These are phyloP conservation scores for Exsudoporus floridanus DNA, from an alignment of 1,284 basidiomycete species.

Conservation along the genomic window DNA sequence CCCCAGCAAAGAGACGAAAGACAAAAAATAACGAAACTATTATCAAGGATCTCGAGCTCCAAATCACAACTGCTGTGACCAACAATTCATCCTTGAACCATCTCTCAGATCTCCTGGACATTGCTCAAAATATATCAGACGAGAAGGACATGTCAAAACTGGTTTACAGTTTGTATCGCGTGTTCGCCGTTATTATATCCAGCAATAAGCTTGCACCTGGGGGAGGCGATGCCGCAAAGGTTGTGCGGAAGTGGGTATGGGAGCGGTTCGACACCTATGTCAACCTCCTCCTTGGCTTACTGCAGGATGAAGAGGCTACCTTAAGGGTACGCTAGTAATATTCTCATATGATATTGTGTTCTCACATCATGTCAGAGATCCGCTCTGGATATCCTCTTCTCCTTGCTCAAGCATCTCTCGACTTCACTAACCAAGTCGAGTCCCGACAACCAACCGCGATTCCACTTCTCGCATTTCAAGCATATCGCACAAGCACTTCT, in stretches of 20 bases:
- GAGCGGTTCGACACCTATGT: conserved; percentile 68
- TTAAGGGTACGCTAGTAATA: conserved; percentile 48
- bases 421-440: conserved; percentile 51
- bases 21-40: conserved; percentile 31
- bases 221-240: conserved; percentile 54
- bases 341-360: background rate
- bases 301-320: conserved; percentile 71
- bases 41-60: conserved; percentile 52
- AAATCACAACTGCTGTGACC: conserved; percentile 49
- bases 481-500: conserved; percentile 63
- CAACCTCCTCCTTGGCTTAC: conserved; percentile 62
- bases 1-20: conserved; percentile 57
- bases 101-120: conserved; percentile 71
- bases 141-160: conserved; percentile 67
- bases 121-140: conserved; percentile 46
- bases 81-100: conserved; percentile 72
- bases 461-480: conserved; percentile 69
- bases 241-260: conserved; percentile 75
- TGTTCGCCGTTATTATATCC: conserved; percentile 69
- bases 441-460: conserved; percentile 50
- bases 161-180: conserved; percentile 80
- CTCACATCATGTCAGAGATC: conserved; percentile 53
- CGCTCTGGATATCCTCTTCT: conserved; percentile 76
- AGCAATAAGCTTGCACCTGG: conserved; percentile 54
- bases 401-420: conserved; percentile 77